Conservation (phyloP, 495 filamentous ascomycete species). For the Penicillium daleae region DNA sequence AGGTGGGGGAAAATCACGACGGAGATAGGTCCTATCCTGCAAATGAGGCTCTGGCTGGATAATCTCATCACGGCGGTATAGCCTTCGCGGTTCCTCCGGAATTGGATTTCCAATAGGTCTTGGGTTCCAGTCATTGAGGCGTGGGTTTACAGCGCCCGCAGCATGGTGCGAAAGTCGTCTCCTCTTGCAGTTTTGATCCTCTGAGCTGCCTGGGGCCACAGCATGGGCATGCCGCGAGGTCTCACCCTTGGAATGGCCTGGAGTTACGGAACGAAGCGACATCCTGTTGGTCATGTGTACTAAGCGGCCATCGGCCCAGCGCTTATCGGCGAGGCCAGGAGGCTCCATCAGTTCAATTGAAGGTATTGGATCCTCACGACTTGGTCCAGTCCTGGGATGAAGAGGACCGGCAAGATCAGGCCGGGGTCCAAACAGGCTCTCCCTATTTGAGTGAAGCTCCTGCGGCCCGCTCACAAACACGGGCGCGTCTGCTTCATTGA, state of each 20-base stretch:
- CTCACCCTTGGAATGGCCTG: constrained; percentile 26
- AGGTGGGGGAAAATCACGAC: constrained; percentile 28
- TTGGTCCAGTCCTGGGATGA: constrained; percentile 23
- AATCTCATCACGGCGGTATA: constrained; percentile 28
- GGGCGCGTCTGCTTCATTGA: constrained; percentile 33
- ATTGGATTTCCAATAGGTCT: constrained; percentile 22
- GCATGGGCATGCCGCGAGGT: constrained; percentile 16
- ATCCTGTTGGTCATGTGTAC: constrained; percentile 40
- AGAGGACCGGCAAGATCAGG: constrained; percentile 20
- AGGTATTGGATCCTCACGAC: constrained; percentile 42
- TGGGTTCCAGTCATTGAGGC: constrained; percentile 17
- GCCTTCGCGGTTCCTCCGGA: constrained; percentile 23
- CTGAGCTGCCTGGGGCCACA: constrained; percentile 16
- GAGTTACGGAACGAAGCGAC: constrained; percentile 45
- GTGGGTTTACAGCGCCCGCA: constrained; percentile 13
- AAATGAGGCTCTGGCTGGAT: constrained; percentile 23
- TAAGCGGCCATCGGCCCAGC: constrained; percentile 33
- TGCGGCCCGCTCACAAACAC: constrained; percentile 45
- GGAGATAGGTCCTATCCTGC: constrained; percentile 27
- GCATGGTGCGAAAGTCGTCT: constrained; percentile 38
- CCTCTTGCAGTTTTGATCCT: constrained; percentile 36
- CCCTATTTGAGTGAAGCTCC: constrained; percentile 23
- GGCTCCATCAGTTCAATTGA: constrained; percentile 52
- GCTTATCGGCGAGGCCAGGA: constrained; percentile 32
- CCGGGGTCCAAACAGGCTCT: constrained; percentile 24